Evolutionary conservation across 148 eudicot species (phyloP).

Genomic region (Vaccinium darrowii): DNA sequence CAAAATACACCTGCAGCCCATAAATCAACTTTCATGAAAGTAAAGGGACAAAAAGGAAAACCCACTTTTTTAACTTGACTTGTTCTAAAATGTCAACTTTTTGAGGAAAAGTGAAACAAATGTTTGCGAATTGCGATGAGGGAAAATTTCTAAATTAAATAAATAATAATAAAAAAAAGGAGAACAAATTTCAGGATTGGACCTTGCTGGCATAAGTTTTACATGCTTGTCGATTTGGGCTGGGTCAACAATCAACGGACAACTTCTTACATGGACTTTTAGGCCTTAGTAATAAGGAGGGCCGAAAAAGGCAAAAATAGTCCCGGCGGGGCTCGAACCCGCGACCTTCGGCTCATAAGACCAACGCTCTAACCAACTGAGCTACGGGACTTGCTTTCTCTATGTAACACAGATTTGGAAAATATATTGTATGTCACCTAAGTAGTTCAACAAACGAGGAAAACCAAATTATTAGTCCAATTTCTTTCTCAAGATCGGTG

Average conservation of each 20-base stretch:
- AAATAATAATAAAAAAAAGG: too few relatives aligned
- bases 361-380: constrained; percentile 98
- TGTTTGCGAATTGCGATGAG: background rate
- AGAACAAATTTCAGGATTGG: background rate
- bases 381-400: background rate
- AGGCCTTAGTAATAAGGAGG: background rate
- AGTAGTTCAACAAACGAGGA: background rate
- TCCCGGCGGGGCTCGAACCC: constrained; percentile 99
- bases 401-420: rapidly evolving
- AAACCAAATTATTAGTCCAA: background rate
- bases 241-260: background rate
- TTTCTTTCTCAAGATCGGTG: background rate
- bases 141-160: too few relatives aligned
- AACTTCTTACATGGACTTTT: background rate
- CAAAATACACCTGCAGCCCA: too few relatives aligned
- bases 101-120: background rate
- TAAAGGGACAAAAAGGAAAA: background rate
- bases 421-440: background rate
- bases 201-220: background rate
- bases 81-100: background rate
- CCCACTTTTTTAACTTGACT: background rate
- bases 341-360: constrained; percentile 99
- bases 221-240: background rate
- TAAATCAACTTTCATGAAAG: background rate
- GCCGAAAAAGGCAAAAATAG: constrained; percentile 2